phyloP scores from a whole-genome alignment of 2,329 filamentous ascomycete species.

The Fusarium sp. region DNA sequence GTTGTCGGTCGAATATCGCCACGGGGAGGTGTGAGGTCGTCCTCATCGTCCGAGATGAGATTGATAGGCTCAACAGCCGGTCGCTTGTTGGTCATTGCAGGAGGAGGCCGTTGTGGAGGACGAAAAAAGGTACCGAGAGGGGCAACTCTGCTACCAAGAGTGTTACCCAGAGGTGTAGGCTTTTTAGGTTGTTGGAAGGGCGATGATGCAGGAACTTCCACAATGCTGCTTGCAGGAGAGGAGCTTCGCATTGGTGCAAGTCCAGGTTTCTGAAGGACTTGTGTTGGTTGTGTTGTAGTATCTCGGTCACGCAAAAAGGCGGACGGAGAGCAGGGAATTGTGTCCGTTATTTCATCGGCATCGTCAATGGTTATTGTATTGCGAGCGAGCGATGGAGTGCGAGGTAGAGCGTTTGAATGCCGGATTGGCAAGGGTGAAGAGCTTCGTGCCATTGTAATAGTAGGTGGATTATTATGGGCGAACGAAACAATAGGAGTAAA shows the following conservation, averaged over 20 bases:
- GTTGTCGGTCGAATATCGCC: constrained; percentile 72
- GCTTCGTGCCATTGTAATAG: constrained; percentile 42
- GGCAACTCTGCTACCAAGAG: constrained; percentile 71
- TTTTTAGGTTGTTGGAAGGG: constrained; percentile 65
- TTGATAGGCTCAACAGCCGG: constrained; percentile 56
- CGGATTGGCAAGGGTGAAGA: constrained; percentile 49
- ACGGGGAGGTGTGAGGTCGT: constrained; percentile 60
- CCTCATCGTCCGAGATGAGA: constrained; percentile 62
- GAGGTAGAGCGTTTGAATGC: constrained; percentile 44
- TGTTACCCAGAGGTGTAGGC: constrained; percentile 55
- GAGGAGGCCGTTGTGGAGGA: constrained; percentile 52
- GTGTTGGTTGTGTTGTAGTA: constrained; percentile 57
- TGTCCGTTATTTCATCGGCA: constrained; percentile 59
- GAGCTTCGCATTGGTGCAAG: constrained; percentile 51
- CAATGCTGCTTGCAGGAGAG: constrained; percentile 56
- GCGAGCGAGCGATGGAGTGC: constrained; percentile 42
- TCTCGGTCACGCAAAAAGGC: constrained; percentile 48
- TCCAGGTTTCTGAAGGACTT: constrained; percentile 56
- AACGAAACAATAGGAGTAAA: constrained; percentile 9
- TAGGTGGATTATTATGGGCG: constrained; percentile 12
- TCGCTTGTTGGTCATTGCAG: constrained; percentile 47
- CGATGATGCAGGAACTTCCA: constrained; percentile 93
- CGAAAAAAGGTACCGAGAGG: constrained; percentile 79
- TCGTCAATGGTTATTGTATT: constrained; percentile 48
- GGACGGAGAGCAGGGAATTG: constrained; percentile 57